A percentile compares a stretch with the other conserved stretches of the same genome.
Evolutionary conservation across 805 yeast species (phyloP).

Genomic region (Wickerhamomyces canadensis): DNA sequence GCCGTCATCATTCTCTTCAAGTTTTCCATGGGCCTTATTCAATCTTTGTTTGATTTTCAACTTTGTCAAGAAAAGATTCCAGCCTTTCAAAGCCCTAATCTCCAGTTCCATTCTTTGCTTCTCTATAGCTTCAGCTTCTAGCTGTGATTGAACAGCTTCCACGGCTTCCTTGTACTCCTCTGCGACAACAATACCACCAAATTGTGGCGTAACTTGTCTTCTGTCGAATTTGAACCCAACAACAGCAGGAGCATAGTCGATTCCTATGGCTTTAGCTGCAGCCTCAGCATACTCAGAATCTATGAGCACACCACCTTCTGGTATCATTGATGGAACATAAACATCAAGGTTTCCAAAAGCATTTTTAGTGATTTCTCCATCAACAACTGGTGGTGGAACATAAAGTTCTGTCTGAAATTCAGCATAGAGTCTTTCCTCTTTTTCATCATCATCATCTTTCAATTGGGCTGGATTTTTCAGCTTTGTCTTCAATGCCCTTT

Average conservation of each 20-base stretch:
- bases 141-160: slow-evolving; percentile 39
- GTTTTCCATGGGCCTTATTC: slow-evolving; percentile 40
- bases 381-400: slow-evolving; percentile 48
- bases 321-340: slow-evolving; percentile 76
- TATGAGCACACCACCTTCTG: slow-evolving; percentile 66
- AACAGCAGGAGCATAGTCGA: slow-evolving; percentile 86
- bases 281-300: slow-evolving; percentile 47
- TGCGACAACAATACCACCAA: slow-evolving; percentile 75
- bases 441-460: slow-evolving; percentile 34
- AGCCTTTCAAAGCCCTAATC: slow-evolving; percentile 40
- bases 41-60: slow-evolving; percentile 37
- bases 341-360: slow-evolving; percentile 82
- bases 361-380: slow-evolving; percentile 70
- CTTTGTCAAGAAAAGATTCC: slow-evolving; percentile 40
- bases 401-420: slow-evolving; percentile 71
- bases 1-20: slow-evolving; percentile 9
- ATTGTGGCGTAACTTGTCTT: slow-evolving; percentile 51
- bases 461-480: slow-evolving; percentile 25
- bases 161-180: slow-evolving; percentile 57
- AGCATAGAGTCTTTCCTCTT: slow-evolving; percentile 64
- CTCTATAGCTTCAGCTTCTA: slow-evolving; percentile 38
- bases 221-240: slow-evolving; percentile 74
- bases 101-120: slow-evolving; percentile 39
- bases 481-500: slow-evolving; percentile 51
- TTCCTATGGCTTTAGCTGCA: slow-evolving; percentile 65